Evolutionary conservation across 768 basidiomycete species (phyloP).

Genomic region (Melanogaster broomeanus): DNA sequence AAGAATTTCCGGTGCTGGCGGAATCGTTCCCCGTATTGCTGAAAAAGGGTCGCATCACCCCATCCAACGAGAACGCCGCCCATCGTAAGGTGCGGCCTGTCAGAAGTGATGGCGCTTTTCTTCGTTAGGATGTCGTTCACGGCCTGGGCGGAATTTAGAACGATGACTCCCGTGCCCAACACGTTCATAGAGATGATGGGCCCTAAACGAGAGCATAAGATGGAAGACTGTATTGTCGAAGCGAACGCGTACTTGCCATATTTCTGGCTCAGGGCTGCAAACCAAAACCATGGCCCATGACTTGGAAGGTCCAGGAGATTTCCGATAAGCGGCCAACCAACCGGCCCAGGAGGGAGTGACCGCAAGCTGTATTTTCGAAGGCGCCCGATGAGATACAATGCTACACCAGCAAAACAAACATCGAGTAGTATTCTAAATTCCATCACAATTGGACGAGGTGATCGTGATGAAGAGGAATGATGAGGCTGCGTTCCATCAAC

Average conservation of each 20-base stretch:
- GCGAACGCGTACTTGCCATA: conserved; percentile 41
- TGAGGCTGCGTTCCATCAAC: too few relatives aligned
- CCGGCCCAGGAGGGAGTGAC: conserved; percentile 12
- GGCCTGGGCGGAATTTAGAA: conserved; percentile 48
- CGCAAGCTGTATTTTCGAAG: background rate
- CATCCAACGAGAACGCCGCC: conserved; percentile 23
- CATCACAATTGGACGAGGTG: background rate
- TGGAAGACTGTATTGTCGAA: background rate
- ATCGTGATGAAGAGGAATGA: too few relatives aligned
- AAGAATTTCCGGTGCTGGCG: conserved; percentile 9
- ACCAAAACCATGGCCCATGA: conserved; percentile 50
- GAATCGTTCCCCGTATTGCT: conserved; percentile 8
- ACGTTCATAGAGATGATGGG: conserved; percentile 15
- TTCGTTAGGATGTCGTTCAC: conserved; percentile 13
- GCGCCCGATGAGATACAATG: background rate
- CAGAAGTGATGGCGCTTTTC: conserved; percentile 1
- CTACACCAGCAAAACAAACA: conserved; percentile 13
- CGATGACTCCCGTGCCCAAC: conserved; percentile 46
- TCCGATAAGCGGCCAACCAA: conserved; percentile 44
- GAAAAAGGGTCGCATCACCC: background rate
- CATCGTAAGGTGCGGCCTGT: conserved; percentile 12
- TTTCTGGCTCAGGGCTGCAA: conserved; percentile 38
- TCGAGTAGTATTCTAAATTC: background rate
- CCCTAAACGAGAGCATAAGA: conserved; percentile 17
- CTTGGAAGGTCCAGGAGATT: conserved; percentile 59